Percentiles rank a stretch among this genome's conserved stretches.
phyloP scores from a whole-genome alignment of 2,329 filamentous ascomycete genomes.

The Diaporthe australafricana region DNA sequence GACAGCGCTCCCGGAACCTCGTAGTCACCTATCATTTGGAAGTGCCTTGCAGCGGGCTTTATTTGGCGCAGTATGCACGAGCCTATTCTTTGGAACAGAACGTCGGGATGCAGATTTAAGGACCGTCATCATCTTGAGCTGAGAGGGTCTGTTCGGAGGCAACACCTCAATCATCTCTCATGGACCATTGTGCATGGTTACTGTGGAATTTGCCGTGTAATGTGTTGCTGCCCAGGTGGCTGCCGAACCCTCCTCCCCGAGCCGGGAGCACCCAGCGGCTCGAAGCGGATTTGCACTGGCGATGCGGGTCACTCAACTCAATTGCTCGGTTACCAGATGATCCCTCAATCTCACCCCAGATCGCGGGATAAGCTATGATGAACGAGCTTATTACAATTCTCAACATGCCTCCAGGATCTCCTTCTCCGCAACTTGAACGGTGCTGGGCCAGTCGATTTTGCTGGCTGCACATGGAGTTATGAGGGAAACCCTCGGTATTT shows the following conservation, averaged over 20 bases:
- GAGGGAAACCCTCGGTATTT: background rate
- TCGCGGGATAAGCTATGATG: background rate
- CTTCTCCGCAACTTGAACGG: no score
- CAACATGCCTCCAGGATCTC: background rate
- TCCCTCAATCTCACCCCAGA: background rate
- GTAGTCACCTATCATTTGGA: no score
- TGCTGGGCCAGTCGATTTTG: no score
- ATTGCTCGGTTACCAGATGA: background rate
- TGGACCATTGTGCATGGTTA: background rate
- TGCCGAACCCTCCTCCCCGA: conserved; percentile 4
- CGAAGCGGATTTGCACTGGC: background rate
- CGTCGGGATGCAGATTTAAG: background rate
- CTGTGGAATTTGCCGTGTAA: background rate
- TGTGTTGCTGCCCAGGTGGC: no score
- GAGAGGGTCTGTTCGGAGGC: background rate
- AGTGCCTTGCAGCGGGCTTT: background rate
- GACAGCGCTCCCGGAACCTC: background rate
- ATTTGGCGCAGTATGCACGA: no score
- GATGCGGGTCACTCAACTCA: background rate
- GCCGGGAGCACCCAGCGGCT: conserved; percentile 9
- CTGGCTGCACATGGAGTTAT: no score
- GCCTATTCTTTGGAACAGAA: background rate
- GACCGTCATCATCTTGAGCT: background rate
- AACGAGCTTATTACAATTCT: background rate
- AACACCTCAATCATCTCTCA: background rate